Evolutionary conservation across 2,329 filamentous ascomycete species (phyloP), one percentile per base, ranked within the genome.

Genomic region (Monilinia aucupariae): DNA sequence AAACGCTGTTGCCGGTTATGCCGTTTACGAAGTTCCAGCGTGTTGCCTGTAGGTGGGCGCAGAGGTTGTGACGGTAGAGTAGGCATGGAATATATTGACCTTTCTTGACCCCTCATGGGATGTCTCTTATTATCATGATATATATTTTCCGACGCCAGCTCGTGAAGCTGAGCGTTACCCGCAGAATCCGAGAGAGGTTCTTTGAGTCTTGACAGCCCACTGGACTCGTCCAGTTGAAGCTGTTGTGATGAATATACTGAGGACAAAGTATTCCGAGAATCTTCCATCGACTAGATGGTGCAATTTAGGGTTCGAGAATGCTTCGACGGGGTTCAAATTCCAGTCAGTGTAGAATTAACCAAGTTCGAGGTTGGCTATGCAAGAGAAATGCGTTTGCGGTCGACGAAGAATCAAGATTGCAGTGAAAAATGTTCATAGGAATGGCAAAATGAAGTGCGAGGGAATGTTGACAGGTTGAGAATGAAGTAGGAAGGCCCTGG

Each of bases 361-460:
- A 60, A 56, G 60, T 6, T 62, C 43, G 27, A 60, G 54, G 54
- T 64, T 67, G 61, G 61, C 62, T 65, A 63, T 60, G 58, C 52
- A 66, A 59, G 67, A 68, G 61, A 64, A 66, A 58, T 41, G 64
- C 25, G 43, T 68, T 62, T 61, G 65, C 69, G 66, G 64, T 65
- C 60, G 67, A 64, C 39, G 64, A 68, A 66, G 68, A 67, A 67
- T 71, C 69, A 70, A 68, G 69, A 71, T 71, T 72, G 70, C 47
- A 63, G 62, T 68, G 66, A 73, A 64, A 73, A 71, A 73, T 73
- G 70, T 68, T 69, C 67, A 61, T 65, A 71, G 71, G 71, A 73
- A 73, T 74, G 71, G 67, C 63, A 61, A 60, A 55, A 43, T 56
- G 39, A 63, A 64, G 65, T 66, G n/a, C 61, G 64, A 69, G 64